Evolutionary conservation across 108 stramenopile species (phyloP).

Genomic region (Epithemia pelagica): DNA sequence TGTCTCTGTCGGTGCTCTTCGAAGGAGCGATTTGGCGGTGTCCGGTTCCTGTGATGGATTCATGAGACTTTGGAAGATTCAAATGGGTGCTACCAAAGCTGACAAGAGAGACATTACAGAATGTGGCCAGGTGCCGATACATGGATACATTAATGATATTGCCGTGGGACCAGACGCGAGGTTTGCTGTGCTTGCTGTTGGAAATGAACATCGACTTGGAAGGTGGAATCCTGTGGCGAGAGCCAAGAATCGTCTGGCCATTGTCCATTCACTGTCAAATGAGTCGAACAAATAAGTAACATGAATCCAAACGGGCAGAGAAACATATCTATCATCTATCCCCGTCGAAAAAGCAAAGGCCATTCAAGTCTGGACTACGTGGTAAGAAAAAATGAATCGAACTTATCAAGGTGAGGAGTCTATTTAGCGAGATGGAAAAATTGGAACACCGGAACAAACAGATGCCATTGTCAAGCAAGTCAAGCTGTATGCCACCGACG

Average conservation of each 20-base stretch:
- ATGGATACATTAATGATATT: slow-evolving; percentile 79
- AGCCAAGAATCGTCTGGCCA: slow-evolving; percentile 80
- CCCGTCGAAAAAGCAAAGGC: no score
- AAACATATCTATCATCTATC: no score
- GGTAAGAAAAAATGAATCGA: no score
- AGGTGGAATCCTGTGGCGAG: slow-evolving; percentile 76
- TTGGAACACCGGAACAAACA: not conserved
- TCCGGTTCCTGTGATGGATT: slow-evolving; percentile 87
- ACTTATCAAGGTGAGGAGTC: no score
- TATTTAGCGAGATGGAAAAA: no score
- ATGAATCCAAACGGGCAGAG: no score
- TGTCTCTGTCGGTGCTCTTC: slow-evolving; percentile 36
- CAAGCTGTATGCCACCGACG: not conserved
- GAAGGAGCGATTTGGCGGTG: slow-evolving; percentile 66
- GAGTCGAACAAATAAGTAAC: no score
- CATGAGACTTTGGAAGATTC: slow-evolving; percentile 78
- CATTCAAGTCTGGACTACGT: no score
- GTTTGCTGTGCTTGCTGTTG: slow-evolving; percentile 76
- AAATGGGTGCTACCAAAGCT: slow-evolving; percentile 41
- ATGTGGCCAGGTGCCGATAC: slow-evolving; percentile 47
- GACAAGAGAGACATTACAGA: slow-evolving; percentile 40
- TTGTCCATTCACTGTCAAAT: slow-evolving; percentile 24
- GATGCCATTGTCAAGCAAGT: not conserved
- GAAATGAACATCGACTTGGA: slow-evolving; percentile 82
- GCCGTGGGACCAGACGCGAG: slow-evolving; percentile 63